Evolutionary conservation across 1,139 yeast genomes (phyloP), one percentile per base, ranked within the genome.

Genomic region (Casaregolazyma suthepensis): DNA sequence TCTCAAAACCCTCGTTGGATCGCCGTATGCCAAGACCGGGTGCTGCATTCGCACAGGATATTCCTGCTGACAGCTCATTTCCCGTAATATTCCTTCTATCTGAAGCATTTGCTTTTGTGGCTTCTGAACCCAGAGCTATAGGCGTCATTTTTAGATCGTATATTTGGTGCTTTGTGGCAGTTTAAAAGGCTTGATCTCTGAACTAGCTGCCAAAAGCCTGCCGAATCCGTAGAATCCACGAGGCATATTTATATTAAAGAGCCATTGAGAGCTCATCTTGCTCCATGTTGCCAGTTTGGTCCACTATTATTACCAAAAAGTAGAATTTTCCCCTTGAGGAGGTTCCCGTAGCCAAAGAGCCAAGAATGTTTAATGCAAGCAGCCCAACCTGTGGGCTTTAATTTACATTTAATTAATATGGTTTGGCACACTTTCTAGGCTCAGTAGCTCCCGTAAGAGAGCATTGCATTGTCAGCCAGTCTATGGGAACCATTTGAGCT

Each of bases 401-500:
- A 35, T 35, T 35, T 5, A 4, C 2, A 13, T 35, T 35, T 7
- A 26, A 35, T 23, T 37, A 46, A 22, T 85, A 85, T 9, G 97
- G 96, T 68, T 89, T 91, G 5, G 99, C 99, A 71, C 96, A 89
- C 69, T 94, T 94, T 56, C 99, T 78, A 63, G 76, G 75, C 65
- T 91, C 98, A 23, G 82, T 71, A 19, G 77, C 79, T 1, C 97
- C 97, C 3, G 90, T 82, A 45, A 72, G 74, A 3, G 84, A 82
- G 59, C 88, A 83, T 48, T 86, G 78, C 98, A 94, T 93, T 10
- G 90, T 87, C 70, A 90, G 91, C 98, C 99, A 94, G 71, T 93
- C 98, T 42, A 90, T 71, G 2, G 99, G 96, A 63, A 83, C 86
- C 93, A 94, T 83, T 57, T 85, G 73, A 1, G 96, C 97, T 9